Evolutionary conservation across 805 yeast species (phyloP), one percentile per base, ranked within the genome.

Genomic region (Wickerhamiella alocasiicola): DNA sequence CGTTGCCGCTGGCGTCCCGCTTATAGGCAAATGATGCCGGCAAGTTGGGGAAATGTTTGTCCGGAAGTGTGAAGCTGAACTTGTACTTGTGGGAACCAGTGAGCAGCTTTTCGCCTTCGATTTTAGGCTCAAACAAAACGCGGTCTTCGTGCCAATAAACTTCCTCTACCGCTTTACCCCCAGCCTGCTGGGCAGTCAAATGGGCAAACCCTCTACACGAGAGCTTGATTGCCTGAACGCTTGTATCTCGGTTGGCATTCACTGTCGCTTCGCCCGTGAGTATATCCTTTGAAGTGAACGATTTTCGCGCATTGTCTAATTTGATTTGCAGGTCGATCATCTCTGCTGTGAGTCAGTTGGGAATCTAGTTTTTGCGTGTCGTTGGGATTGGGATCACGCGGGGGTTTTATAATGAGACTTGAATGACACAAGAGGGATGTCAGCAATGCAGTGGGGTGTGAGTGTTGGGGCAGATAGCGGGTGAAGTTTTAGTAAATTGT

Each of bases 21-120:
- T 31, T 31, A 18, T 32, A 39, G 23, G 37, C 42, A 27, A 31
- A 39, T 3, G 33, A 19, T 2, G 37, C 32, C 31, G 28, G 37
- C 11, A 32, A 12, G 13, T 20, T 9, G 9, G 42, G 40, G 34
- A 25, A 36, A 11, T 36, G 19, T 19, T 32, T 17, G 9, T 32
- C 33, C 5, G 42, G 42, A 3, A 39, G 37, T 9, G 17, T 15
- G 28, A 32, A 39, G 12, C 21, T 13, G 27, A 39, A 39, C n/a
- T 16, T 24, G 32, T 26, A 39, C 13, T 26, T 32, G 37, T 39
- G 42, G 4, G 32, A 9, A 16, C 42, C 42, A 5, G 36, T 3
- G 3, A 17, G 15, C 3, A 39, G 29, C 20, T 36, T 36, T 19
- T 16, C 25, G 9, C 13, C 17, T 17, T n/a, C 13, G 19, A 23